Conservation (phyloP, 768 basidiomycete species). For the Tylopilus sp. region DNA sequence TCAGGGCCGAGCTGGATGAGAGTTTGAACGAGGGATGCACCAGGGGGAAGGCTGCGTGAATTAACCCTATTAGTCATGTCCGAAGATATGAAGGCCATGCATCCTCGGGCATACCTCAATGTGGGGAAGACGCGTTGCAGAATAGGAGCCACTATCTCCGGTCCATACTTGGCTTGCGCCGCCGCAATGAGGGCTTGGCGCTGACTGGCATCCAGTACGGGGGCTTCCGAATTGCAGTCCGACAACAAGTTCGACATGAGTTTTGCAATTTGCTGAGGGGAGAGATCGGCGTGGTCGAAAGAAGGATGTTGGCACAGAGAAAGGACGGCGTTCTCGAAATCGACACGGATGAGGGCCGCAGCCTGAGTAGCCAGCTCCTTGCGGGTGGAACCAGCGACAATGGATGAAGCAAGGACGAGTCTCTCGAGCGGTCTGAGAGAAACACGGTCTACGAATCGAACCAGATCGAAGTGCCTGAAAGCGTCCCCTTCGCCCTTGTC, state of each 20-base stretch:
- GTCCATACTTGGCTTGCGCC: constrained; percentile 76
- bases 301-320: constrained; percentile 76
- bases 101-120: constrained; percentile 52
- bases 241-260: constrained; percentile 78
- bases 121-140: constrained; percentile 71
- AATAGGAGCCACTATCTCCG: constrained; percentile 70
- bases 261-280: constrained; percentile 70
- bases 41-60: constrained; percentile 54
- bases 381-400: constrained; percentile 60
- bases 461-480: constrained; percentile 80
- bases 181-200: constrained; percentile 73
- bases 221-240: constrained; percentile 63
- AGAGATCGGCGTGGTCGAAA: constrained; percentile 79
- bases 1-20: constrained; percentile 78
- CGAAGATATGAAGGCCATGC: constrained; percentile 8
- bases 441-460: constrained; percentile 78
- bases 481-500: constrained; percentile 84
- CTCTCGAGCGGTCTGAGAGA: constrained; percentile 78
- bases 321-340: constrained; percentile 76
- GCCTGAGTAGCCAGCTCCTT: constrained; percentile 61
- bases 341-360: constrained; percentile 61
- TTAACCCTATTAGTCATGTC: constrained; percentile 11
- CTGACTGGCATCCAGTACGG: constrained; percentile 68
- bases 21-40: constrained; percentile 69
- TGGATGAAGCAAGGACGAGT: constrained; percentile 71